A percentile compares a stretch with the other conserved stretches of the same genome.
These are phyloP conservation scores for Pythium aquatile DNA, from an alignment of 352 stramenopile genomes.

Conservation along the genomic window DNA sequence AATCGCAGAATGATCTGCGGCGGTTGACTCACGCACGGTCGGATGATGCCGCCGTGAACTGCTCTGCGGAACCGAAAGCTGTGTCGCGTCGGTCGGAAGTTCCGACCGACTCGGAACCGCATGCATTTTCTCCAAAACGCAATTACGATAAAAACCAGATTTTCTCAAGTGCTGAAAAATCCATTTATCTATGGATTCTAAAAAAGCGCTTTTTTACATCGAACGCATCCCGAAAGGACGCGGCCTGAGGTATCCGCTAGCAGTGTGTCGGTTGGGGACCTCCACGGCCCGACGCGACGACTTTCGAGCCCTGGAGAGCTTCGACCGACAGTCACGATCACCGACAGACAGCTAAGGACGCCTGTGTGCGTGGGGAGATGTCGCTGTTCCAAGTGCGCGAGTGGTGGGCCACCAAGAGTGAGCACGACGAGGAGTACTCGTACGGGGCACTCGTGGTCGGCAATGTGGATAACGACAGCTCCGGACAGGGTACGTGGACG, in stretches of 20 bases:
- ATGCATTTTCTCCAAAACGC: conserved; percentile 5
- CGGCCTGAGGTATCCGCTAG: neutral
- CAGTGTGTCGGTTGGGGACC: neutral
- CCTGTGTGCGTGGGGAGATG: conserved; percentile 36
- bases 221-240: conserved; percentile 20
- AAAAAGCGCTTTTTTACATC: conserved; percentile 10
- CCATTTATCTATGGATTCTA: neutral
- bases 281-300: neutral
- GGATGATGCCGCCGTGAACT: conserved; percentile 5
- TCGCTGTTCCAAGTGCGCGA: conserved; percentile 90
- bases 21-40: neutral
- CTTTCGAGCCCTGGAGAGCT: neutral
- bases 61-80: neutral
- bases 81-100: neutral
- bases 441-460: conserved; percentile 69
- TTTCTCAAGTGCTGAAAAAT: neutral
- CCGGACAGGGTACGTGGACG: conserved; percentile 34
- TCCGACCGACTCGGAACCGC: neutral
- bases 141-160: neutral
- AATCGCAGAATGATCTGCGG: conserved; percentile 3
- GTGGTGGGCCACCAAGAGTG: conserved; percentile 82
- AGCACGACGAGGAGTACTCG: conserved; percentile 80
- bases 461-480: conserved; percentile 86
- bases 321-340: neutral
- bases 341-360: neutral